A percentile compares a stretch with the other conserved stretches of the same genome.
phyloP scores from a whole-genome alignment of 805 yeast species.

The Lipomyces spencermartinsiae region DNA sequence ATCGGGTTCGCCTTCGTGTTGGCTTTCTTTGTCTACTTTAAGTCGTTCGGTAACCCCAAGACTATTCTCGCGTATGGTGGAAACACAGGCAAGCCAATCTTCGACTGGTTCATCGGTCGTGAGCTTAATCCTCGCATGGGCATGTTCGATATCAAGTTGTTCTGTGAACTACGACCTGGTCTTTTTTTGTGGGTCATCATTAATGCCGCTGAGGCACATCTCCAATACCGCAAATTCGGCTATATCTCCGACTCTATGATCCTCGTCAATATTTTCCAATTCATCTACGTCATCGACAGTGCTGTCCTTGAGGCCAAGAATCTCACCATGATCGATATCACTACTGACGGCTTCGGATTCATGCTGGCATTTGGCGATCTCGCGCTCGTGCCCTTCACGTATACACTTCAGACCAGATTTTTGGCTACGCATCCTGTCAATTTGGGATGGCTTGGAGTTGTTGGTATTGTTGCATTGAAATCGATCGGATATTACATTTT shows the following conservation, averaged over 20 bases:
- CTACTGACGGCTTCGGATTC: constrained; percentile 96
- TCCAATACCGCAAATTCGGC: constrained; percentile 70
- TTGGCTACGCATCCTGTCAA: constrained; percentile 67
- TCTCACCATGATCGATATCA: constrained; percentile 92
- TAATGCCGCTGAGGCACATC: constrained; percentile 76
- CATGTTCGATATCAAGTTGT: constrained; percentile 81
- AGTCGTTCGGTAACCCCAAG: constrained; percentile 64
- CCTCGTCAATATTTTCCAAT: constrained; percentile 71
- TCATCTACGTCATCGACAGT: constrained; percentile 87
- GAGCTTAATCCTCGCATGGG: constrained; percentile 93
- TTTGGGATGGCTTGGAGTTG: constrained; percentile 54
- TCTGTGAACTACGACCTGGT: constrained; percentile 95
- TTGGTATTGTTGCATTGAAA: constrained; percentile 57
- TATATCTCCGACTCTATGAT: constrained; percentile 72
- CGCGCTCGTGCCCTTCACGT: constrained; percentile 90
- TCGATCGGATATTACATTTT: constrained; percentile 78
- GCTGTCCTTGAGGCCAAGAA: constrained; percentile 89
- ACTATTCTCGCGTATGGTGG: constrained; percentile 85
- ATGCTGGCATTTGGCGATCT: constrained; percentile 96
- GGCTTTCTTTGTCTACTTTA: constrained; percentile 67
- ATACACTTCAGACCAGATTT: constrained; percentile 84
- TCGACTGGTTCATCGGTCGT: constrained; percentile 92
- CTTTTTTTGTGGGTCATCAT: constrained; percentile 83
- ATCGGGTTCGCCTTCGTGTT: constrained; percentile 67
- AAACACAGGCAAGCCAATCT: constrained; percentile 73